Base-by-base conservation (phyloP, 805 yeast genomes). In the Ogataea ganodermae region DNA sequence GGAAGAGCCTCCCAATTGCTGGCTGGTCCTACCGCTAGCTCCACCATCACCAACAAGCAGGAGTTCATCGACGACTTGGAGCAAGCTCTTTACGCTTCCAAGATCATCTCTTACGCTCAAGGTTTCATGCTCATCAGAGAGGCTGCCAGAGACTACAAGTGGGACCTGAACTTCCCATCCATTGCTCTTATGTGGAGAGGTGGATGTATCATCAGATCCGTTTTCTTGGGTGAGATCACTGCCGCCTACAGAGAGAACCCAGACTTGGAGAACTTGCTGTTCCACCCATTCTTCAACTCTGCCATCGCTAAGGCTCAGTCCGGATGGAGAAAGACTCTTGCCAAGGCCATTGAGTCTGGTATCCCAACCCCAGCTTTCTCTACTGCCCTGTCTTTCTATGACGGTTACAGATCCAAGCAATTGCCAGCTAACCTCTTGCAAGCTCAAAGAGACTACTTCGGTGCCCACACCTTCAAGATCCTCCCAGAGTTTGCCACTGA, bases 171-270 rank as follows among this genome's bases (percentile, higher is more conserved):
- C 86, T 87, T 89, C 84, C 96, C 98, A 63, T 94, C 96, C 51
- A 94, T 94, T 65, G 98, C 98, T 62, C 82, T 94, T 66, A 92
- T 92, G 98, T 92, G 99, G 99, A 86, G 99, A 83, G 99, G 99
- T 79, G 99, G 99, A 65, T 92, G 99, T 82, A 92, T 92, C 74
- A 92, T 92, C 76, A 89, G 98, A 82, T 92, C 99, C 49, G 97
- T 92, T 58, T 92, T 92, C 87, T 80, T 92, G 69, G 97, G 84
- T 68, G 97, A 92, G 74, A 92, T 92, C 76, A 92, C 99, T 60
- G 72, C 89, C 70, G 99, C 99, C 60, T 92, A 85, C 86, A 88
- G 94, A 76, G 83, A 86, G 71, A 78, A 85, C 78, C 96, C 96
- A 71, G 85, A 90, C 59, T 79, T 92, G 67, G 97, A 91, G 80